Percentiles rank a stretch among this genome's conserved stretches.
These are phyloP conservation scores for Corylus avellana DNA, from an alignment of 306 rosid genomes.

Conservation along the genomic window DNA sequence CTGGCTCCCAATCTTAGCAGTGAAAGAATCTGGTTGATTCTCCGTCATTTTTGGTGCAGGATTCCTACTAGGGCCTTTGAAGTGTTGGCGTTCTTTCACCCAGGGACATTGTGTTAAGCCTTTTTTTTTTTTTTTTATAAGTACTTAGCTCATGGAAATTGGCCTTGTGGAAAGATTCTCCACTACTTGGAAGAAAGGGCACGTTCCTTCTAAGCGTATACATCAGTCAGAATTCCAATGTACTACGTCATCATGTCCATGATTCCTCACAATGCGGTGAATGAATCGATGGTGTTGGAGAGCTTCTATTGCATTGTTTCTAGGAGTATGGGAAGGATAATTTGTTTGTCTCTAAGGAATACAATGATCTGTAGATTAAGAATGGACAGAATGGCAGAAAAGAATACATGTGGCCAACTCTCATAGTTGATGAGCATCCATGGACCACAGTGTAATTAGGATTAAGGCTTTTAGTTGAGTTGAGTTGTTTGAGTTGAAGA, in stretches of 20 bases:
- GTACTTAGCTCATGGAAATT: not conserved
- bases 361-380: not conserved
- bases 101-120: not conserved
- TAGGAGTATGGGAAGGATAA: not conserved
- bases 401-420: not conserved
- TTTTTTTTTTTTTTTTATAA: not conserved
- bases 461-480: not conserved
- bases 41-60: not conserved
- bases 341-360: not conserved
- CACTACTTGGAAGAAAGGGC: not conserved
- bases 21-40: conserved; percentile 2
- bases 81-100: not conserved
- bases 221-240: not conserved
- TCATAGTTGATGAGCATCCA: not conserved
- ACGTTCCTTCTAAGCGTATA: not conserved
- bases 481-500: not conserved
- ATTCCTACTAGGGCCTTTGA: not conserved
- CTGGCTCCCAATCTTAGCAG: not conserved
- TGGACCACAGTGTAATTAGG: not conserved
- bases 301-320: not conserved
- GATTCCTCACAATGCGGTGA: not conserved
- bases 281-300: not conserved
- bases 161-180: not conserved
- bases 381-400: not conserved
- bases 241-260: not conserved